Conservation (phyloP, 1,139 yeast species). For the Hansenula sp. region DNA sequence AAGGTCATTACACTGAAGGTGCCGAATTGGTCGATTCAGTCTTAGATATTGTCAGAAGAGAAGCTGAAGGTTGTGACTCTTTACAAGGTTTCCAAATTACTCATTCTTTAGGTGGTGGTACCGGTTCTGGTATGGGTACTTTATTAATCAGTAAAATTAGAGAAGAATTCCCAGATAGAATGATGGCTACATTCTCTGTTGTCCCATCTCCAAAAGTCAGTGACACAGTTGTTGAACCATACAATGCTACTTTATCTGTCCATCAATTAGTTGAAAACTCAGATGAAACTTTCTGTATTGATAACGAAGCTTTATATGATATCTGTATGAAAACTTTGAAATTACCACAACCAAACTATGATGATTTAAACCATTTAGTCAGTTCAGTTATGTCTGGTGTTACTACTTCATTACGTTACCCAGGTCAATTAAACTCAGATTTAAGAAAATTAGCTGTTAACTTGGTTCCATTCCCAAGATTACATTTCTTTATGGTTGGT, state of each 20-base stretch:
- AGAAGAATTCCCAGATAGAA: constrained; percentile 91
- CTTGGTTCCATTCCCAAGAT: constrained; percentile 97
- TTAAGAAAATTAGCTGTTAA: constrained; percentile 96
- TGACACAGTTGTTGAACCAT: constrained; percentile 98
- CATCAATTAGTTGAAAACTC: constrained; percentile 97
- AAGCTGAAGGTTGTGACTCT: constrained; percentile 96
- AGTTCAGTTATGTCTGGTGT: constrained; percentile 98
- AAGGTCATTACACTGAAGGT: constrained; percentile 98
- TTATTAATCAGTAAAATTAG: constrained; percentile 88
- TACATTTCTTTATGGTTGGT: constrained; percentile 97
- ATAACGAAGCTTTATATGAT: constrained; percentile 96
- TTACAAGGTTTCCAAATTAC: constrained; percentile 96
- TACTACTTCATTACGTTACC: constrained; percentile 94
- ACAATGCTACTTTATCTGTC: constrained; percentile 92
- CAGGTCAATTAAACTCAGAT: constrained; percentile 94
- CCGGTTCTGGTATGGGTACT: constrained; percentile 98
- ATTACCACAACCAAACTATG: constrained; percentile 83
- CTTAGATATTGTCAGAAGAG: constrained; percentile 91
- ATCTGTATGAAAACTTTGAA: constrained; percentile 95
- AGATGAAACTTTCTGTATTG: constrained; percentile 98
- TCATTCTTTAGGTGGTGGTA: constrained; percentile 98
- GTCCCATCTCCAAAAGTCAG: constrained; percentile 98
- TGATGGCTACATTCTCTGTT: constrained; percentile 95
- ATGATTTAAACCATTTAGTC: constrained; percentile 83
- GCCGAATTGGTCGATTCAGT: constrained; percentile 92